phyloP scores from a whole-genome alignment of 768 basidiomycete genomes.

The Auricularia heimuer region DNA sequence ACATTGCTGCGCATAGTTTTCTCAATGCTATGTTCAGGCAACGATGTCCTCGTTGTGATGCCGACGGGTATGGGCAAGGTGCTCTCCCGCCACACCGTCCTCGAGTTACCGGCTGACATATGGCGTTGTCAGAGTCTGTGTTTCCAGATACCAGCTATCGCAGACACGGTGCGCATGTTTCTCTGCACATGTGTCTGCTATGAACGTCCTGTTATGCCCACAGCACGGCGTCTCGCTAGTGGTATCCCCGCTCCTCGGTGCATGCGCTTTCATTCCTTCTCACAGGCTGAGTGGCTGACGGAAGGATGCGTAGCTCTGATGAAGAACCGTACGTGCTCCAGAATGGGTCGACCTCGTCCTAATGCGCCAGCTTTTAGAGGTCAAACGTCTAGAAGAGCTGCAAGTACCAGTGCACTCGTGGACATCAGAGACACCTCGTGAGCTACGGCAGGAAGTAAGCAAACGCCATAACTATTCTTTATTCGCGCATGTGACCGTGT shows the following conservation, averaged over 20 bases:
- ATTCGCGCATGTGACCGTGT: background rate
- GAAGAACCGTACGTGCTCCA: slow-evolving; percentile 54
- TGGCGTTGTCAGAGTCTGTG: slow-evolving; percentile 52
- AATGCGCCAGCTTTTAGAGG: slow-evolving; percentile 35
- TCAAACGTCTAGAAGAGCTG: slow-evolving; percentile 45
- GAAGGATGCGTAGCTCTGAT: slow-evolving; percentile 47
- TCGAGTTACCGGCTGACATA: background rate
- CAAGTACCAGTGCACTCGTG: slow-evolving; percentile 50
- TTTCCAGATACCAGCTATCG: slow-evolving; percentile 75
- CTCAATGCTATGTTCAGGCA: slow-evolving; percentile 29
- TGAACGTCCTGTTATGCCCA: background rate
- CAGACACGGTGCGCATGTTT: slow-evolving; percentile 36
- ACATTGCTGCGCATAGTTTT: background rate
- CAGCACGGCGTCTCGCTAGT: slow-evolving; percentile 66
- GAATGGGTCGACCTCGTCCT: background rate
- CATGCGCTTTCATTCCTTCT: slow-evolving; percentile 11
- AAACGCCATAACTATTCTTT: background rate
- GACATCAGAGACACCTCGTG: slow-evolving; percentile 50
- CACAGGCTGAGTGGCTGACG: background rate
- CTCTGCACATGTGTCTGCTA: slow-evolving; percentile 4
- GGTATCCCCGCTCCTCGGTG: slow-evolving; percentile 68
- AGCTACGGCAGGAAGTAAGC: slow-evolving; percentile 47
- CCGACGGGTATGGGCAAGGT: slow-evolving; percentile 90
- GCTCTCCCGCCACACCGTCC: background rate
- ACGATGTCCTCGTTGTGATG: slow-evolving; percentile 69